phyloP scores from a whole-genome alignment of 2,329 filamentous ascomycete genomes.

The Pseudogymnoascus sp. region DNA sequence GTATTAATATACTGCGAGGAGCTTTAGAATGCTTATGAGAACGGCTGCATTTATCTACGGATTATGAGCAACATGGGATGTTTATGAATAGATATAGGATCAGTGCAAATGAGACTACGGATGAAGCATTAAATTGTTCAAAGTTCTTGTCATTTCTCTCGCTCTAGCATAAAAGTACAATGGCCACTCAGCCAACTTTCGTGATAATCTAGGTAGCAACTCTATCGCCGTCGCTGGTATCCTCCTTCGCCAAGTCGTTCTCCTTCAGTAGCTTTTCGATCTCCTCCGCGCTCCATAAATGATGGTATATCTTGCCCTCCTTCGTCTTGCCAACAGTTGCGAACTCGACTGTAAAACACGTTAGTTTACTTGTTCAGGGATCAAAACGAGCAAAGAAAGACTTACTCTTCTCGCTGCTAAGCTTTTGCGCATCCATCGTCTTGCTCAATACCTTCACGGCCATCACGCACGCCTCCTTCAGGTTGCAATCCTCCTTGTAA shows the following conservation, averaged over 20 bases:
- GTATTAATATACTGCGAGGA: background rate
- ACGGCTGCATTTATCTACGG: background rate
- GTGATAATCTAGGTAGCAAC: constrained; percentile 1
- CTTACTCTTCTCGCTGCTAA: constrained; percentile 98
- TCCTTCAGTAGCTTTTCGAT: constrained; percentile 91
- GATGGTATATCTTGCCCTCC: constrained; percentile 94
- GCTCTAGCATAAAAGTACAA: constrained; percentile 8
- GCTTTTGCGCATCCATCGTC: constrained; percentile 98
- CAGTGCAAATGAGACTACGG: background rate
- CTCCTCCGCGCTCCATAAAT: constrained; percentile 93
- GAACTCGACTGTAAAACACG: constrained; percentile 67
- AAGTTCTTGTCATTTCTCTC: constrained; percentile 6
- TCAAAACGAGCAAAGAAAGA: constrained; percentile 17
- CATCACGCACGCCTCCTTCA: constrained; percentile 94
- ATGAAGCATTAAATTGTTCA: background rate
- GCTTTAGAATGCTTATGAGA: background rate
- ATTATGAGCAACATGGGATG: background rate
- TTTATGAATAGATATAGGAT: background rate
- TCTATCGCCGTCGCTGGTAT: constrained; percentile 29
- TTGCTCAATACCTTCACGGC: constrained; percentile 99
- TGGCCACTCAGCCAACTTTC: background rate
- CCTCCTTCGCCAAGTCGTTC: constrained; percentile 86
- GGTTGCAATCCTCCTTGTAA: constrained; percentile 95
- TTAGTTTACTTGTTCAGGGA: constrained; percentile 16
- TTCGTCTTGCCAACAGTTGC: constrained; percentile 94